Conservation (phyloP, 345 rosid species). For the Heritiera littoralis region DNA sequence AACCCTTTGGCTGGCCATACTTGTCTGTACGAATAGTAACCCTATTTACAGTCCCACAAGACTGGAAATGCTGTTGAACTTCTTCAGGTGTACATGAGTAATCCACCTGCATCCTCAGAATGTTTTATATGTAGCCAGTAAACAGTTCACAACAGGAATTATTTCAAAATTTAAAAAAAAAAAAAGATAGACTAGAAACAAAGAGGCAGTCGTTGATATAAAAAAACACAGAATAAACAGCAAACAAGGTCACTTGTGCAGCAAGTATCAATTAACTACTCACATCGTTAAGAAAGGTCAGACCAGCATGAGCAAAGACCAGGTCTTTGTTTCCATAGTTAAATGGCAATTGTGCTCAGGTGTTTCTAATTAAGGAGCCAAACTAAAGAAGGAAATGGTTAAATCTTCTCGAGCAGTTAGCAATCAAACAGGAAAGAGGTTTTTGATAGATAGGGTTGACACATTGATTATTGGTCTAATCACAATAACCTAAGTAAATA, state of each 20-base stretch:
- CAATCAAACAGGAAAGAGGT: not conserved
- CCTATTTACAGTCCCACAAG: slow-evolving; percentile 76
- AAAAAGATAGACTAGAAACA: not conserved
- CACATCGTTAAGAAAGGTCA: not conserved
- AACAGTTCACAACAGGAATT: not conserved
- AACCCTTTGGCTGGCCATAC: slow-evolving; percentile 77
- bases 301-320: not conserved
- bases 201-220: not conserved
- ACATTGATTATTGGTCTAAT: not conserved
- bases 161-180: not conserved
- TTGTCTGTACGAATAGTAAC: slow-evolving; percentile 71
- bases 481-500: not conserved
- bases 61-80: slow-evolving; percentile 78
- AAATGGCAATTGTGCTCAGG: not conserved
- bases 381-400: slow-evolving; percentile 5
- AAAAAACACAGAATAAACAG: not conserved
- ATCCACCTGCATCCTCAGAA: slow-evolving; percentile 51
- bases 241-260: slow-evolving; percentile 13
- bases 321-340: not conserved
- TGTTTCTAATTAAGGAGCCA: not conserved
- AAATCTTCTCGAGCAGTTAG: slow-evolving; percentile 5
- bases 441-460: not conserved
- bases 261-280: not conserved
- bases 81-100: slow-evolving; percentile 77
- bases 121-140: not conserved